phyloP scores from a whole-genome alignment of 1,284 basidiomycete genomes.

The Boletellus deceptivus region DNA sequence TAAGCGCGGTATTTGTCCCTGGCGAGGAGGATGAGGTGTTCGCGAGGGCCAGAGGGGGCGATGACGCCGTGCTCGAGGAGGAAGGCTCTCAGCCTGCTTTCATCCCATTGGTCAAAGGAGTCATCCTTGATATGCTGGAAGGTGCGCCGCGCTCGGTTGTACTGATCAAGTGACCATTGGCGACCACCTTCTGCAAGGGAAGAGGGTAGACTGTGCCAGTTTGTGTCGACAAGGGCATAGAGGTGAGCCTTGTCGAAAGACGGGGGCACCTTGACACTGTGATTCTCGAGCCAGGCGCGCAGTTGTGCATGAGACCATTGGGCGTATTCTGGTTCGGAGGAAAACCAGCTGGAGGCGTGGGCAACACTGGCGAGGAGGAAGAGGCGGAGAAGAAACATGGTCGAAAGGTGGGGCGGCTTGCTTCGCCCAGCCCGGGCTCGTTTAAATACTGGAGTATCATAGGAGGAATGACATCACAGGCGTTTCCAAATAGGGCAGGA shows the following conservation, averaged over 20 bases:
- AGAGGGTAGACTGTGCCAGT: conserved; percentile 58
- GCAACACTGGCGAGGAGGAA: conserved; percentile 18
- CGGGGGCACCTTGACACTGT: conserved; percentile 61
- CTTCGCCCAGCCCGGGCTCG: neutral
- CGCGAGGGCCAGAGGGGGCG: conserved; percentile 72
- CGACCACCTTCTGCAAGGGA: conserved; percentile 21
- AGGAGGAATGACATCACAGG: conserved; percentile 27
- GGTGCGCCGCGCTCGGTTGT: conserved; percentile 60
- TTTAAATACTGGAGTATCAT: conserved; percentile 1
- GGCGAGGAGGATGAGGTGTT: conserved; percentile 77
- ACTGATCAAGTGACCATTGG: conserved; percentile 61
- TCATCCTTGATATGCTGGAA: conserved; percentile 57
- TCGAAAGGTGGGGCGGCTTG: neutral
- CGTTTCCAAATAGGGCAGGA: conserved; percentile 8
- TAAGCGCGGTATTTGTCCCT: conserved; percentile 68
- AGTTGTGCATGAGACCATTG: conserved; percentile 67
- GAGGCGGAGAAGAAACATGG: conserved; percentile 8
- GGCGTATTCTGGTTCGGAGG: conserved; percentile 45
- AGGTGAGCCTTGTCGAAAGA: conserved; percentile 48
- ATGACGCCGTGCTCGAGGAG: conserved; percentile 87
- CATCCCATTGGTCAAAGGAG: conserved; percentile 77
- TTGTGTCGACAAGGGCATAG: conserved; percentile 54
- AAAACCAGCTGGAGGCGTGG: conserved; percentile 29
- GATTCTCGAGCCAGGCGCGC: conserved; percentile 67
- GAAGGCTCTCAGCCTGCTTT: conserved; percentile 76